These are phyloP conservation scores for Mycena chlorophos DNA, from an alignment of 768 basidiomycete genomes.

Conservation along the genomic window DNA sequence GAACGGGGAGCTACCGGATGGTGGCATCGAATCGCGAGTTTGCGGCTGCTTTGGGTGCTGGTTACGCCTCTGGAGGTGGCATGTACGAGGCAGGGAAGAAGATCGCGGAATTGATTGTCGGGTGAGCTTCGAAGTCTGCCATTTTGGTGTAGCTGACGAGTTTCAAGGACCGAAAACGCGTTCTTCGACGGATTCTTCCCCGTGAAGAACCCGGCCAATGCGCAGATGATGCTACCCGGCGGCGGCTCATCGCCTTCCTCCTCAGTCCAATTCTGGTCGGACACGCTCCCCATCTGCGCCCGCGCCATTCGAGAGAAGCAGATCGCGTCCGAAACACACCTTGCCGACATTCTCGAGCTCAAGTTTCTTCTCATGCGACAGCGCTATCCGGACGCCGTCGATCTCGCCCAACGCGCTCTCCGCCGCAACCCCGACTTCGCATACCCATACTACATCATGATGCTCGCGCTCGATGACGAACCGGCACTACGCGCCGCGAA, in stretches of 20 bases:
- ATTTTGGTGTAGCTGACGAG: conserved; percentile 36
- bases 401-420: conserved; percentile 35
- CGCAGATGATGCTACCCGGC: conserved; percentile 30
- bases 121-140: conserved; percentile 14
- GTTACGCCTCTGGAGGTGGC: conserved; percentile 16
- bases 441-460: conserved; percentile 43
- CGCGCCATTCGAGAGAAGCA: conserved; percentile 33
- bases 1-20: not conserved
- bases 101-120: not conserved
- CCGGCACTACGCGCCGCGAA: conserved; percentile 43
- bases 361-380: conserved; percentile 39
- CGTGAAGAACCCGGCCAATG: not conserved
- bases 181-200: conserved; percentile 39
- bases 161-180: conserved; percentile 30
- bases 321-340: conserved; percentile 31
- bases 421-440: conserved; percentile 43
- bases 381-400: conserved; percentile 35
- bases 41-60: not conserved
- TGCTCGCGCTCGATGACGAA: conserved; percentile 35
- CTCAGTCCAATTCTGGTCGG: no score
- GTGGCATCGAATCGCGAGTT: conserved; percentile 28
- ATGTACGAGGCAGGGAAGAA: not conserved
- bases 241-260: conserved; percentile 34
- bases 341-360: conserved; percentile 48
- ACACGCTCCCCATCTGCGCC: no score